Evolutionary conservation across 176 grass and related monocot genomes (phyloP).

Genomic region (barley (Hordeum vulgare)): DNA sequence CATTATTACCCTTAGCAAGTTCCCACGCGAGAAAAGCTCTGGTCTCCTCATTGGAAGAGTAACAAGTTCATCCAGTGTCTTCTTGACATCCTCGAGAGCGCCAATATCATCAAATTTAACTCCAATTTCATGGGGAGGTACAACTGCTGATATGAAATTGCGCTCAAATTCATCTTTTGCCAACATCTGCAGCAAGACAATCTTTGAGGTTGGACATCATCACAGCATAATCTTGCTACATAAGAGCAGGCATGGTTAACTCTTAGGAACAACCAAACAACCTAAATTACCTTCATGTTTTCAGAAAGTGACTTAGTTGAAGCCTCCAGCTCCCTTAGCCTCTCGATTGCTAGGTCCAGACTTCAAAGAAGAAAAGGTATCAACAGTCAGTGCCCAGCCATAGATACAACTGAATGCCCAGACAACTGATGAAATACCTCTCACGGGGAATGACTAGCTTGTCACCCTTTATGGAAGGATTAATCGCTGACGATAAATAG

Average conservation of each 20-base stretch:
- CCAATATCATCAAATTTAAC: conserved; percentile 96
- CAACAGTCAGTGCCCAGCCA: conserved; percentile 1
- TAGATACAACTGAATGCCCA: conserved; percentile 20
- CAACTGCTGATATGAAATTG: conserved; percentile 89
- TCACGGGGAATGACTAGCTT: conserved; percentile 67
- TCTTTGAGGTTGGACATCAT: conserved; percentile 7
- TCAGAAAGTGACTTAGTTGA: conserved; percentile 50
- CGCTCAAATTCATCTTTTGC: conserved; percentile 92
- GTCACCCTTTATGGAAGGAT: conserved; percentile 57
- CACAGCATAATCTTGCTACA: neutral
- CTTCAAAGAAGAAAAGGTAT: conserved; percentile 27
- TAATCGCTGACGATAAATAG: conserved; percentile 57
- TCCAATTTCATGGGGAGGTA: conserved; percentile 85
- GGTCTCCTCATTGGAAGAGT: conserved; percentile 94
- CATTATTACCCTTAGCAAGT: conserved; percentile 78
- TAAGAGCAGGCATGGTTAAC: neutral
- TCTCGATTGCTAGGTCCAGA: conserved; percentile 71
- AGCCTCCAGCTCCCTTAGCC: conserved; percentile 60
- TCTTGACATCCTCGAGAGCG: conserved; percentile 92
- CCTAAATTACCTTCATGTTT: conserved; percentile 54
- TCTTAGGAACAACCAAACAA: conserved; percentile 5
- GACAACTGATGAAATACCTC: conserved; percentile 51
- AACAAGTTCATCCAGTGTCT: conserved; percentile 89
- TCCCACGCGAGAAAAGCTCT: conserved; percentile 86
- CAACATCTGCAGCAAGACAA: conserved; percentile 54